Evolutionary conservation across 2,329 filamentous ascomycete species (phyloP), one percentile per base, ranked within the genome.

Genomic region (Exophiala calicioides): DNA sequence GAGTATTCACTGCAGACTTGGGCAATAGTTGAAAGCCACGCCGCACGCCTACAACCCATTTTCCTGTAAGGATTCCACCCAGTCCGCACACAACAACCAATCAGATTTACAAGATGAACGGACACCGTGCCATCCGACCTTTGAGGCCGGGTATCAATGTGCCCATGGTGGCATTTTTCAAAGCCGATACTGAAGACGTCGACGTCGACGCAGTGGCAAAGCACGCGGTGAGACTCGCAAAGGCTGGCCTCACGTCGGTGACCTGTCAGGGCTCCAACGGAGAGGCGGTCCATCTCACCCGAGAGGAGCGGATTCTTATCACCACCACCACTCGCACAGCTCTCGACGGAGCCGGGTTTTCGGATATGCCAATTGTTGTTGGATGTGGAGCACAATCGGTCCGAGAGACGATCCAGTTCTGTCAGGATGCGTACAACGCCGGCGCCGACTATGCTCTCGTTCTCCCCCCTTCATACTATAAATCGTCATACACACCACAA

Each of bases 191-290:
- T 35, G 85, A 89, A 64, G 80, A 88, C 44, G 69, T 89, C 44
- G 85, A 89, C 61, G 72, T 78, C 9, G 67, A 72, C 26, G 79
- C 81, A 29, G 82, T 83, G 48, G 74, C 77, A 37, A 75, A 72
- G 40, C 68, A 74, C 53, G 81, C 85, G 27, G 77, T 86, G 41
- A 80, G 82, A 59, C 80, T 91, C n/a, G 86, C 85, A 35, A 66
- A 77, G 45, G 80, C 84, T 20, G 87, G 87, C 54, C 80, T 90
- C 31, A 78, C 83, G 12, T 86, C 86, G 15, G 75, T 91, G 35
- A 84, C 86, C 37, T 87, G 84, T 8, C 86, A 90, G 65, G 87
- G 87, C 35, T 88, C 84, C 62, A 91, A 91, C 62, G 87, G 87
- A 59, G 88, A 93, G 71, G 86, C 88, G 5, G 86, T 90, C 9